These are phyloP conservation scores for Penicillium cinerascens DNA, from an alignment of 495 filamentous ascomycete genomes.

Conservation along the genomic window DNA sequence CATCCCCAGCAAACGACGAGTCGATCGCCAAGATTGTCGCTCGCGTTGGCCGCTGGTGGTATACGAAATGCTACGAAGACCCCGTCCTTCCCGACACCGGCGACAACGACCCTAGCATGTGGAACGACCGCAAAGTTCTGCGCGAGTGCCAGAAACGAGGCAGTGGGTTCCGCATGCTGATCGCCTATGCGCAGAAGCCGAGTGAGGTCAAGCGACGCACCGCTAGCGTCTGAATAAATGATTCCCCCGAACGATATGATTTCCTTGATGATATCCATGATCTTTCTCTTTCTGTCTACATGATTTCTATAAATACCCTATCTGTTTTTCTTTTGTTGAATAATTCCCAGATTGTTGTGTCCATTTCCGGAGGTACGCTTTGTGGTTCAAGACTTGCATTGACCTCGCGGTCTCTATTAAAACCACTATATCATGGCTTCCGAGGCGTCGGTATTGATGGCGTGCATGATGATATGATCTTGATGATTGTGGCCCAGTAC, in stretches of 20 bases:
- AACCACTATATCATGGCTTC: not conserved
- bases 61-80: conserved; percentile 84
- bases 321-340: not conserved
- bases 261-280: not conserved
- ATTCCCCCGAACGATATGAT: not conserved
- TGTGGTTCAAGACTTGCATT: conserved; percentile 18
- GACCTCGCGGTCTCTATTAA: conserved; percentile 20
- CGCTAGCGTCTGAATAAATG: conserved; percentile 45
- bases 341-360: not conserved
- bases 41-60: conserved; percentile 95
- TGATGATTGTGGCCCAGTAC: conserved; percentile 1
- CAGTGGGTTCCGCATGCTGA: conserved; percentile 83
- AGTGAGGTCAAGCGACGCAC: conserved; percentile 54
- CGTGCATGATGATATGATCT: conserved; percentile 5
- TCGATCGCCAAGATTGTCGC: conserved; percentile 89
- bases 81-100: conserved; percentile 49
- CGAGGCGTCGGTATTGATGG: not conserved
- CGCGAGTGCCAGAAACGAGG: conserved; percentile 81
- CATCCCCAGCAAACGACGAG: conserved; percentile 60
- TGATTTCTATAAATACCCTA: conserved; percentile 15
- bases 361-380: conserved; percentile 1
- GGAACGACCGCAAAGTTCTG: conserved; percentile 71
- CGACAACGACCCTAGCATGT: conserved; percentile 62
- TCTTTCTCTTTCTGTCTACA: conserved; percentile 1
- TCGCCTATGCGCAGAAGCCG: conserved; percentile 87